Conservation (phyloP, 306 rosid species). For the Pterocarpus santalinus region DNA sequence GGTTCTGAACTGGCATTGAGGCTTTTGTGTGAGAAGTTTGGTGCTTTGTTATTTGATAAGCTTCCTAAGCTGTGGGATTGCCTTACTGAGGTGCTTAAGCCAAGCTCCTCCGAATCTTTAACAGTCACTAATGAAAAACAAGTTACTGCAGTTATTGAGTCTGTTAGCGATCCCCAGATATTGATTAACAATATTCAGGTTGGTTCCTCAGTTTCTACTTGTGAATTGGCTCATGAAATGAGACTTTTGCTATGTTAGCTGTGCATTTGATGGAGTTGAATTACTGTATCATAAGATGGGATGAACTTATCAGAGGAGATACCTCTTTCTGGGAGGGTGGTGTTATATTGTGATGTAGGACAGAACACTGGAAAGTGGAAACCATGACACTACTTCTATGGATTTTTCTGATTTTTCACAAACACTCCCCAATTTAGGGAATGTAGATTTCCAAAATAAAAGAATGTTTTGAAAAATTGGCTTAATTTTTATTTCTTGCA, state of each 20-base stretch:
- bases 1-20: constrained; percentile 89
- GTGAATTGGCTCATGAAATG: constrained; percentile 20
- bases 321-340: constrained; percentile 3
- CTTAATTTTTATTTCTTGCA: constrained; percentile 1
- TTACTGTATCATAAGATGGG: neutral
- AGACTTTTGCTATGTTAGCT: constrained; percentile 24
- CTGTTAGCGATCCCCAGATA: constrained; percentile 79
- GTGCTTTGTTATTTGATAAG: constrained; percentile 77
- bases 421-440: neutral
- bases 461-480: neutral
- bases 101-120: constrained; percentile 58
- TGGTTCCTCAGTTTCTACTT: constrained; percentile 42
- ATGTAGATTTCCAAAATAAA: neutral
- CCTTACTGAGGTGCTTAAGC: constrained; percentile 91
- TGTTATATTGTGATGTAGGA: constrained; percentile 7
- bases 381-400: neutral
- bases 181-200: constrained; percentile 98
- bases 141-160: constrained; percentile 55
- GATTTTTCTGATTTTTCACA: constrained; percentile 25
- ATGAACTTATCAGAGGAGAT: constrained; percentile 20
- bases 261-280: constrained; percentile 25
- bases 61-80: constrained; percentile 99
- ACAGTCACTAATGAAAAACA: constrained; percentile 55
- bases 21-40: constrained; percentile 87
- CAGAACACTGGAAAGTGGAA: constrained; percentile 14